Evolutionary conservation across 2,329 filamentous ascomycete genomes (phyloP), one percentile per base, ranked within the genome.

Genomic region (Penicillium crustosum): DNA sequence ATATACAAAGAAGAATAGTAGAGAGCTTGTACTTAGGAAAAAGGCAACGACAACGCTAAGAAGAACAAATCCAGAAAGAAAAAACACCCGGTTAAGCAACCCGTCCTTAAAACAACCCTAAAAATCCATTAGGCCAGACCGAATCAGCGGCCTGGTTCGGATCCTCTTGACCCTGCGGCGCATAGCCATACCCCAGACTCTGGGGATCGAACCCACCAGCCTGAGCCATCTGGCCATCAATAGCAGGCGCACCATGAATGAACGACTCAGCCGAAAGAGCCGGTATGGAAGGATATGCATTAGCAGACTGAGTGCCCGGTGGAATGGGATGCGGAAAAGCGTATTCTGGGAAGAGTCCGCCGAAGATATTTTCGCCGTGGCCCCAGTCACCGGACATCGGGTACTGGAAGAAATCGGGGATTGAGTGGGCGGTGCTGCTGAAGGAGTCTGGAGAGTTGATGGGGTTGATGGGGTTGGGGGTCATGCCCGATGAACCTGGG

Each of bases 341-440:
- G 35, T 55, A 33, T 38, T 63, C 63, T 10, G 65, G 61, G 29
- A 70, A 66, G 17, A 73, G 59, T 15, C 64, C 66, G 7, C 60
- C 53, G 41, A 70, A 66, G 38, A 69, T 59, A 13, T 71, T 67
- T 9, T 63, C 61, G 21, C 67, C 63, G 36, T 70, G 62, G 55
- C 87, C 90, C 91, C 91, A 96, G 70, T 97, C 92, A 19, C 96
- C 82, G 8, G 89, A 91, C 83, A 96, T 91, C 0, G 93, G 92
- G 81, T 96, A 86, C 72, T 92, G 89, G 86, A 93, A 97, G 35
- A 97, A 76, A 73, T 96, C 92, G 63, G 70, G 68, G 45, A 71
- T 64, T 17, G 58, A 8, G 39, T 55, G 58, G 29, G 33, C 44
- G 23, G 36, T 39, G 49, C 58, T 60, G 57, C 33, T 64, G 66